A percentile compares a stretch with the other conserved stretches of the same genome.
These are phyloP conservation scores for Yarrowia sp. DNA, from an alignment of 805 yeast species.

Conservation along the genomic window DNA sequence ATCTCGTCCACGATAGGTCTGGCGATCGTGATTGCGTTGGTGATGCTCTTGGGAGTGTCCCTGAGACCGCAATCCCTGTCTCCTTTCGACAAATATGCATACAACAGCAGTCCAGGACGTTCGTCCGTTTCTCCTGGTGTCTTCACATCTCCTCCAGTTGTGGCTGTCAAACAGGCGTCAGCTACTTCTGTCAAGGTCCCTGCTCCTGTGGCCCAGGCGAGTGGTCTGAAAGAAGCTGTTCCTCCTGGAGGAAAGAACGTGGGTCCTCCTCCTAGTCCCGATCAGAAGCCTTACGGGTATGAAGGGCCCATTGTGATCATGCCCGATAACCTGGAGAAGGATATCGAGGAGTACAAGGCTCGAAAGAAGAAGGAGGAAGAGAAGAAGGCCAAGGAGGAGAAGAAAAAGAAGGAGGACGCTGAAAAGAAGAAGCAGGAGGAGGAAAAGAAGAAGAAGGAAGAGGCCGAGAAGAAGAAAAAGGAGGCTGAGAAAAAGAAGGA, in stretches of 20 bases:
- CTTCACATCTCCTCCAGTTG: neutral
- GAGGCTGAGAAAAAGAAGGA: constrained; percentile 24
- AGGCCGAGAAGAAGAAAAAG: constrained; percentile 11
- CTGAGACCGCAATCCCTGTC: constrained; percentile 20
- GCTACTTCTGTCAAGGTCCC: neutral
- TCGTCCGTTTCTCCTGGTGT: neutral
- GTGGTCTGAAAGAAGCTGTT: neutral
- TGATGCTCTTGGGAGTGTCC: constrained; percentile 20
- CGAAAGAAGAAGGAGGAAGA: constrained; percentile 8
- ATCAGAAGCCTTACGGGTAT: constrained; percentile 24
- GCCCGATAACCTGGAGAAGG: constrained; percentile 17
- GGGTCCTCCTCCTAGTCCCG: constrained; percentile 9
- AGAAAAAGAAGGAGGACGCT: constrained; percentile 19
- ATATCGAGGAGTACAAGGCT: constrained; percentile 1
- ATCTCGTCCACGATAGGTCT: constrained; percentile 26
- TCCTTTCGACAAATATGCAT: constrained; percentile 25
- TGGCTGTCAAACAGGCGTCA: neutral
- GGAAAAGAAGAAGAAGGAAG: constrained; percentile 33
- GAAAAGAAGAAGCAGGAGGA: constrained; percentile 18
- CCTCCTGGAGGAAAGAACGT: neutral
- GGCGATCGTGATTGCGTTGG: constrained; percentile 19
- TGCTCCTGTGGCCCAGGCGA: constrained; percentile 5
- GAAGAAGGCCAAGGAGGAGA: neutral
- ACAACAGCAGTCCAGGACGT: constrained; percentile 5
- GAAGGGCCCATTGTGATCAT: constrained; percentile 22